Base-by-base conservation (phyloP, 495 filamentous ascomycete genomes). In the Penicillium chermesinum region DNA sequence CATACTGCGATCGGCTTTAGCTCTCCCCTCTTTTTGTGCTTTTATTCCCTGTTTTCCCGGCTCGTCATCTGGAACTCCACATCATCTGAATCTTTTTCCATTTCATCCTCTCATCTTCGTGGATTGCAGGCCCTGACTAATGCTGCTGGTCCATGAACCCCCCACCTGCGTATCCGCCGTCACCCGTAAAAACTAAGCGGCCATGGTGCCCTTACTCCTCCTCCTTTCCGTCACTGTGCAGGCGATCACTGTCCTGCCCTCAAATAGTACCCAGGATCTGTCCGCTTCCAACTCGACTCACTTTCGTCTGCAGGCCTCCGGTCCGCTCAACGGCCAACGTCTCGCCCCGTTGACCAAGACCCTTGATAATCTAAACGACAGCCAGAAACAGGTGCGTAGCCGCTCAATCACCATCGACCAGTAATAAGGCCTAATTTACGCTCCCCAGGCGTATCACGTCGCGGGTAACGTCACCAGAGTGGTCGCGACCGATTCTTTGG, bases 271-370 rank as follows among this genome's bases (percentile, higher is more conserved):
- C 16, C 51, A 53, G 21, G 58, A 64, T 51, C 53, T 69, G 21
- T 50, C 56, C 21, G 54, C 47, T 49, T 54, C 53, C n/a, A 36
- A 25, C 35, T 6, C 9, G 7, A 19, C 9, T 7, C 50, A 34
- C 36, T 72, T 66, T 46, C 55, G 36, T 13, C 44, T 71, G 34
- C 44, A 57, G 41, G 52, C 47, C 54, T 34, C 57, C 39, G 36
- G 43, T 57, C 12, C 53, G 46, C 50, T 55, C 40, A 42, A 27
- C 32, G 46, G 37, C 51, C 53, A 48, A 18, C 19, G 36, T 18
- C 44, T 74, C 9, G 59, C 59, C 15, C 70, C 71, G n/a, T 57
- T 73, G 48, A 67, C 65, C 41, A 22, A 44, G 10, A 48, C 42
- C 14, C 53, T 69, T 37, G 41, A 57, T 30, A 22, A 42, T 46